phyloP scores from a whole-genome alignment of 139 green algal species.

The Edaphochlamys debaryana region DNA sequence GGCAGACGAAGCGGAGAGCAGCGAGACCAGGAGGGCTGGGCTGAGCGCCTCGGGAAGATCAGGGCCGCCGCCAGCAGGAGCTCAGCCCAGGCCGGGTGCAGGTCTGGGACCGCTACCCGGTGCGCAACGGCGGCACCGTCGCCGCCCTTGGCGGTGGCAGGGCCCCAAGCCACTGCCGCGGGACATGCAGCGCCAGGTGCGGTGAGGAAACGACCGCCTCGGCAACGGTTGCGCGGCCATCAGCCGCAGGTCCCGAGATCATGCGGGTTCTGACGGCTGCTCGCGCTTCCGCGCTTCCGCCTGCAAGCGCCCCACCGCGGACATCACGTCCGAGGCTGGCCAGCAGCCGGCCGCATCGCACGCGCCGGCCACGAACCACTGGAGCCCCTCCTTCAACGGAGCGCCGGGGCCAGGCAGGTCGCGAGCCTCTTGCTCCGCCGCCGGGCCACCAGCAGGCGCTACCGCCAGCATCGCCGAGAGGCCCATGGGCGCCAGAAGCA shows the following conservation, averaged over 20 bases:
- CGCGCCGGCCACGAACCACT: conserved; percentile 43
- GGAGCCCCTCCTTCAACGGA: neutral
- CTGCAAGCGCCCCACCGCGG: neutral
- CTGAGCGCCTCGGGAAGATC: too few relatives aligned
- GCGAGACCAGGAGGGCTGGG: too few relatives aligned
- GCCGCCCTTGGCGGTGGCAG: neutral
- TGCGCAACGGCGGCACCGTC: neutral
- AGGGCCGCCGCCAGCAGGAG: too few relatives aligned
- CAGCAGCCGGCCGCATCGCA: neutral
- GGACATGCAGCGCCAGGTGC: neutral
- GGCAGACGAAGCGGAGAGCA: too few relatives aligned
- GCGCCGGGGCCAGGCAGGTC: too few relatives aligned
- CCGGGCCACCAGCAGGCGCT: too few relatives aligned
- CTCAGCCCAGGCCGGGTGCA: too few relatives aligned
- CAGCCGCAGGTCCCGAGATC: neutral
- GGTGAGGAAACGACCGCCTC: neutral
- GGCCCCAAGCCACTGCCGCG: neutral
- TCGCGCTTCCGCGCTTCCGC: too few relatives aligned
- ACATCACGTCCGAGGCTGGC: neutral
- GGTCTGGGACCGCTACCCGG: neutral
- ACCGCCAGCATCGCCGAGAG: too few relatives aligned
- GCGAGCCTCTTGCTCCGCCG: too few relatives aligned
- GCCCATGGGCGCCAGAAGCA: too few relatives aligned
- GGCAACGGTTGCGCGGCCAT: too few relatives aligned
- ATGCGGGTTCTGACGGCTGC: neutral